Evolutionary conservation across 2,329 filamentous ascomycete genomes (phyloP), one percentile per base, ranked within the genome.

Genomic region (Colletotrichum aenigma): DNA sequence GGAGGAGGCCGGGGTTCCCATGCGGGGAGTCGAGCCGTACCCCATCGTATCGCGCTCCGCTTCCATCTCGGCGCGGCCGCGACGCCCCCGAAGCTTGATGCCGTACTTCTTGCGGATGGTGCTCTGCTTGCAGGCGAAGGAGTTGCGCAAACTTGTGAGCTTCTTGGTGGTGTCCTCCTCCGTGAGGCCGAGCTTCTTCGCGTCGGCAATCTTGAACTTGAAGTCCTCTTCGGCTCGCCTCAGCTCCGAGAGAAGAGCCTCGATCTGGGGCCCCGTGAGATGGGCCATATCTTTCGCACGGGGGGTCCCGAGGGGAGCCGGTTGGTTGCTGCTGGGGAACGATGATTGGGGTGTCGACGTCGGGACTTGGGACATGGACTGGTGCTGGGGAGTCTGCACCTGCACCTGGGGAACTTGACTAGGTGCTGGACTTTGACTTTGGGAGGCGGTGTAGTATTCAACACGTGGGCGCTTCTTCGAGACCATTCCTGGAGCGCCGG

Each of bases 61-160:
- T 4, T 87, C 83, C 18, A 90, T 87, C 74, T 89, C 87, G 0
- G 83, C 84, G 75, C 81, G 87, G 4, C 86, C 87, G 1, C 89
- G 87, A 15, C 89, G 84, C 77, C 87, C 85, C 0, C 89, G 86
- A 16, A 92, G 84, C 3, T 86, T 86, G 36, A 92, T 89, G n/a
- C 90, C 90, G 75, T 88, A 91, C 75, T 87, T 91, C 79, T 90
- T 91, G 15, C 90, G 87, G 4, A 90, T 88, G n/a, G 86, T 85
- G 69, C 88, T 91, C 79, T 91, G 89, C 72, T 89, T 90, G 4
- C 89, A 91, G 58, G 88, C 88, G 78, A 89, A 90, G 4, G 86
- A 86, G 77, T 91, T 91, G 55, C 87, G 87, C 2, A 91, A 78
- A 12, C 83, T 86, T 0, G 85, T 84, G 0, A 91, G 67, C 62